phyloP scores from a whole-genome alignment of 352 stramenopile species.

The Blastocystis sp. region DNA sequence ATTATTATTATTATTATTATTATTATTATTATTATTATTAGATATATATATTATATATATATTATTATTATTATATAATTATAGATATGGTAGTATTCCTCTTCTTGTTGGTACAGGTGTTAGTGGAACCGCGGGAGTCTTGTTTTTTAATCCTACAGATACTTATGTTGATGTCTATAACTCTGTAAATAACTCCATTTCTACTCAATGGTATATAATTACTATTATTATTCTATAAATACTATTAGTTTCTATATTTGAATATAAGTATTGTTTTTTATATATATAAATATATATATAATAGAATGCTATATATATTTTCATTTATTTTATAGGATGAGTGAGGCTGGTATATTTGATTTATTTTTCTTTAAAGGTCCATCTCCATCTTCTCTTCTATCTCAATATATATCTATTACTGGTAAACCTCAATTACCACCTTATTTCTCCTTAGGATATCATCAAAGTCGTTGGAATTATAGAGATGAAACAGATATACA shows the following conservation, averaged over 20 bases:
- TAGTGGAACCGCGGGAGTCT: slow-evolving; percentile 50
- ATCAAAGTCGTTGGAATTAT: slow-evolving; percentile 99
- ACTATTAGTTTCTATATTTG: not conserved
- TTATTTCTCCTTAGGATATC: slow-evolving; percentile 85
- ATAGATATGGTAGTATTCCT: slow-evolving; percentile 29
- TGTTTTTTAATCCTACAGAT: slow-evolving; percentile 95
- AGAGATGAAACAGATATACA: slow-evolving; percentile 84
- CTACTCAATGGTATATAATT: slow-evolving; percentile 4
- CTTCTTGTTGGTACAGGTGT: not conserved
- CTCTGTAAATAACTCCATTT: slow-evolving; percentile 66
- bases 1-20: no score
- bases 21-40: no score
- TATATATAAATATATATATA: no score
- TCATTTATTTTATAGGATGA: slow-evolving; percentile 39
- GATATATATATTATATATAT: no score
- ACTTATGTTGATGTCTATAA: slow-evolving; percentile 81
- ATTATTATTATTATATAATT: no score
- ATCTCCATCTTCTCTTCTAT: slow-evolving; percentile 55
- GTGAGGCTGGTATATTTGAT: slow-evolving; percentile 80
- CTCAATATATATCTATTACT: slow-evolving; percentile 74
- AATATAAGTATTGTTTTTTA: slow-evolving; percentile 3
- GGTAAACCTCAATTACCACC: slow-evolving; percentile 70
- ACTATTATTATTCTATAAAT: not conserved
- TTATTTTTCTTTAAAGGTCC: slow-evolving; percentile 77
- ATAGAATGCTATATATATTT: no score